Conservation (phyloP, 2,329 filamentous ascomycete species). For the Aciculosporium take region DNA sequence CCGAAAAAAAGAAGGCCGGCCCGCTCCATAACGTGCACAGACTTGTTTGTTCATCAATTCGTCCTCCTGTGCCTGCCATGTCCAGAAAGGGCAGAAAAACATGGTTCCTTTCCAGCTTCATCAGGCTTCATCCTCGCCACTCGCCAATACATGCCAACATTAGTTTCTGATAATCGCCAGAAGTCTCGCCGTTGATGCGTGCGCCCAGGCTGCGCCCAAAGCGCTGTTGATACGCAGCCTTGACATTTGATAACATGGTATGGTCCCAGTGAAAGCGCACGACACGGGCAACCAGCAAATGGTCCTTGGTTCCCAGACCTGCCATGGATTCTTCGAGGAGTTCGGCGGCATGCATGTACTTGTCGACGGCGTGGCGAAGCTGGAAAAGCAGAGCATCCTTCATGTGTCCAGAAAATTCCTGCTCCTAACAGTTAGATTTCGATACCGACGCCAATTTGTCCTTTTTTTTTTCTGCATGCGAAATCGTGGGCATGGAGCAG, state of each 20-base stretch:
- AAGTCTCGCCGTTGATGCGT: constrained; percentile 70
- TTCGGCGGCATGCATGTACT: constrained; percentile 68
- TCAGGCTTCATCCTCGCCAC: constrained; percentile 9
- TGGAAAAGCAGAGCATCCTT: constrained; percentile 68
- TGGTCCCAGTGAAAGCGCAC: constrained; percentile 75
- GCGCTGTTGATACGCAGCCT: constrained; percentile 58
- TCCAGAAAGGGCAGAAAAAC: too few species aligned
- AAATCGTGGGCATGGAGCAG: not conserved
- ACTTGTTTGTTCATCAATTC: too few species aligned
- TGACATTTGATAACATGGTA: constrained; percentile 60
- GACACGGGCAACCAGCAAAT: constrained; percentile 61
- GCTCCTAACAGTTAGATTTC: not conserved
- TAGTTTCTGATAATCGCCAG: constrained; percentile 65
- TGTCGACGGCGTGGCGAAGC: constrained; percentile 62
- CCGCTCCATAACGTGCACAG: too few species aligned
- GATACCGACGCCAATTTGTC: not conserved
- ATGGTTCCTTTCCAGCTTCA: too few species aligned
- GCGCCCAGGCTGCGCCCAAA: constrained; percentile 53
- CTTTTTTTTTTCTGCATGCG: not conserved
- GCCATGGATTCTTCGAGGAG: constrained; percentile 79
- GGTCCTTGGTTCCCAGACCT: constrained; percentile 76
- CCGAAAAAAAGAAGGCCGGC: too few species aligned
- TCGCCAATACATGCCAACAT: constrained; percentile 56
- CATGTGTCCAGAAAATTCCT: constrained; percentile 89
- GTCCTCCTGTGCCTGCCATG: too few species aligned